Evolutionary conservation across 225 moss, liverwort and hornwort genomes (phyloP).

Genomic region (Ulota crispa): DNA sequence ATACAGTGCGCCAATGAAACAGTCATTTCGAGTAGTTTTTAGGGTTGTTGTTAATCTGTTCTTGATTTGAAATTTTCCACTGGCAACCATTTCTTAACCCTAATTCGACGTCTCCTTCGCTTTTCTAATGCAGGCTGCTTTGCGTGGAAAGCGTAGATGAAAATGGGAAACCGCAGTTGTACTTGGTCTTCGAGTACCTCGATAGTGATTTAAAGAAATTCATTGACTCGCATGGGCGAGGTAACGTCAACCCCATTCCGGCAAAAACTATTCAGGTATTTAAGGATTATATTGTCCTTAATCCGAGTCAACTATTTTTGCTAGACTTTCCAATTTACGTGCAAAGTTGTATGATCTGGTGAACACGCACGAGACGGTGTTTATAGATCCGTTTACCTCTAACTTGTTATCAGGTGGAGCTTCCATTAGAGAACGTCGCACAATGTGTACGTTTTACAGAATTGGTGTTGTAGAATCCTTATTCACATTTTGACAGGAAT

Average conservation of each 20-base stretch:
- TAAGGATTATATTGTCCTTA: background rate
- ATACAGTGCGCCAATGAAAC: background rate
- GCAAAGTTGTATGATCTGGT: background rate
- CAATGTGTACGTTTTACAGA: background rate
- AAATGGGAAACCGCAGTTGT: slow-evolving; percentile 56
- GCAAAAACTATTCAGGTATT: slow-evolving; percentile 53
- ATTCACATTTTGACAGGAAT: background rate
- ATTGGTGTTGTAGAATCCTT: background rate
- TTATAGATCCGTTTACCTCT: background rate
- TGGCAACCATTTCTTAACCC: background rate
- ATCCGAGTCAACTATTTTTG: background rate
- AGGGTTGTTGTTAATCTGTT: background rate
- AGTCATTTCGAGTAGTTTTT: background rate
- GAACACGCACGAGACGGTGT: background rate
- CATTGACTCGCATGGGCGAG: slow-evolving; percentile 52
- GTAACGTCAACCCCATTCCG: slow-evolving; percentile 48
- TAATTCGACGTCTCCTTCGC: background rate
- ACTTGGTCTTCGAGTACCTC: slow-evolving; percentile 64
- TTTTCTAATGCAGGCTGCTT: slow-evolving; percentile 40
- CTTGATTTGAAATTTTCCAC: background rate
- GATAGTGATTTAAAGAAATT: slow-evolving; percentile 60
- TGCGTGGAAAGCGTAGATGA: slow-evolving; percentile 57
- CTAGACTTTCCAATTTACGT: background rate
- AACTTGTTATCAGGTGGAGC: background rate
- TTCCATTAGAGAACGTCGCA: background rate